Evolutionary conservation across 2,329 filamentous ascomycete species (phyloP).

Genomic region (Claviceps sp.): DNA sequence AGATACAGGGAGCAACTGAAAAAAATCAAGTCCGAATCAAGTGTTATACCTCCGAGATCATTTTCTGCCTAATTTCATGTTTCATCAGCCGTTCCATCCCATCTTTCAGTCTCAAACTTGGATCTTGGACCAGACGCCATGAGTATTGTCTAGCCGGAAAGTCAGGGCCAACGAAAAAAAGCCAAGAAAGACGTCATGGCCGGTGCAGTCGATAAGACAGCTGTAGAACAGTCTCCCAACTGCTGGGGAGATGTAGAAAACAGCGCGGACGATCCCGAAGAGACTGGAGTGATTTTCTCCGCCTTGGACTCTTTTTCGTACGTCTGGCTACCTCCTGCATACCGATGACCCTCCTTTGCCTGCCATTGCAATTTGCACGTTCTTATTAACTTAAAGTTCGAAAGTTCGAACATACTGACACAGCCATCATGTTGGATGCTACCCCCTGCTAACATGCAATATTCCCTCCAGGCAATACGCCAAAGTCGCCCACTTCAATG

Average conservation of each 20-base stretch:
- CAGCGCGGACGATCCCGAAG: constrained; percentile 61
- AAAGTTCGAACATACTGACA: background rate
- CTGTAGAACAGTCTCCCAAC: constrained; percentile 15
- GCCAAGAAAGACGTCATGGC: background rate
- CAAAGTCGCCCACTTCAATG: constrained; percentile 73
- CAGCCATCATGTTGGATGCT: background rate
- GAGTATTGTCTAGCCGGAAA: background rate
- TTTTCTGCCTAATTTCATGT: background rate
- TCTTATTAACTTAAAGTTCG: no score
- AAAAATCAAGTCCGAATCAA: background rate
- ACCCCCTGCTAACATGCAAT: background rate
- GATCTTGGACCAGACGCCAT: background rate
- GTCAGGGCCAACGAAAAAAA: background rate
- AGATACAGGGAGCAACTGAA: background rate
- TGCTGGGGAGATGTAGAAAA: constrained; percentile 51
- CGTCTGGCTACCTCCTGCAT: constrained; percentile 19
- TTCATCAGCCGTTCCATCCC: background rate
- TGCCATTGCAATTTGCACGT: no score
- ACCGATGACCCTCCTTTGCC: no score
- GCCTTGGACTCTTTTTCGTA: constrained; percentile 85
- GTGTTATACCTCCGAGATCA: background rate
- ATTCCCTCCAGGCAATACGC: constrained; percentile 59
- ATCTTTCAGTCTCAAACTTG: background rate
- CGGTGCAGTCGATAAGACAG: background rate
- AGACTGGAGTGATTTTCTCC: constrained; percentile 65